These are phyloP conservation scores for Metarhizium rileyi DNA, from an alignment of 2,329 filamentous ascomycete genomes.

Conservation along the genomic window DNA sequence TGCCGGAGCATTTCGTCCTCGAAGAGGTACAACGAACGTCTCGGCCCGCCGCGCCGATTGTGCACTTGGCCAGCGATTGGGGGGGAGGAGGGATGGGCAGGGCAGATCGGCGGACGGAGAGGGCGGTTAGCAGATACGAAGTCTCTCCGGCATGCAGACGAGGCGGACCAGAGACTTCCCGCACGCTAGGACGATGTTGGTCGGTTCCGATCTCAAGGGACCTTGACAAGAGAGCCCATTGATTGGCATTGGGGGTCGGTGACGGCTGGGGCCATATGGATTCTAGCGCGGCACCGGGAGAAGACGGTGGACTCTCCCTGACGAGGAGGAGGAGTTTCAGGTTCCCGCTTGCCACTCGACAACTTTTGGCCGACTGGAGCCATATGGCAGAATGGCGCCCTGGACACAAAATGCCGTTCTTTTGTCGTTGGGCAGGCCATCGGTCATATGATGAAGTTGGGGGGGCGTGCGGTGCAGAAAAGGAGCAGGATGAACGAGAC, in stretches of 20 bases:
- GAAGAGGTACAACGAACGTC: too few species aligned
- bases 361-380: too few species aligned
- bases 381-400: too few species aligned
- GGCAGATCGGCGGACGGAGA: neutral
- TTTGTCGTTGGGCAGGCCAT: too few species aligned
- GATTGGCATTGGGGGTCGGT: too few species aligned
- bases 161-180: neutral
- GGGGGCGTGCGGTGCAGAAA: too few species aligned
- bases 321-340: too few species aligned
- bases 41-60: constrained; percentile 3
- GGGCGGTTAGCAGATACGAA: neutral
- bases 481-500: neutral
- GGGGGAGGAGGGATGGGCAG: neutral
- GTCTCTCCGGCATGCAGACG: neutral
- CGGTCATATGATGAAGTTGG: too few species aligned
- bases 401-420: too few species aligned
- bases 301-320: too few species aligned
- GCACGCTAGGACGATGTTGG: neutral
- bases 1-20: constrained; percentile 8
- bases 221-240: neutral
- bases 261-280: neutral
- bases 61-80: constrained; percentile 6
- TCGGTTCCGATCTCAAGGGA: neutral
- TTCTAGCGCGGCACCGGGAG: neutral
- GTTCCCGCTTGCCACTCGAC: too few species aligned